Evolutionary conservation across 768 basidiomycete species (phyloP).

Genomic region (Leccinum boreale): DNA sequence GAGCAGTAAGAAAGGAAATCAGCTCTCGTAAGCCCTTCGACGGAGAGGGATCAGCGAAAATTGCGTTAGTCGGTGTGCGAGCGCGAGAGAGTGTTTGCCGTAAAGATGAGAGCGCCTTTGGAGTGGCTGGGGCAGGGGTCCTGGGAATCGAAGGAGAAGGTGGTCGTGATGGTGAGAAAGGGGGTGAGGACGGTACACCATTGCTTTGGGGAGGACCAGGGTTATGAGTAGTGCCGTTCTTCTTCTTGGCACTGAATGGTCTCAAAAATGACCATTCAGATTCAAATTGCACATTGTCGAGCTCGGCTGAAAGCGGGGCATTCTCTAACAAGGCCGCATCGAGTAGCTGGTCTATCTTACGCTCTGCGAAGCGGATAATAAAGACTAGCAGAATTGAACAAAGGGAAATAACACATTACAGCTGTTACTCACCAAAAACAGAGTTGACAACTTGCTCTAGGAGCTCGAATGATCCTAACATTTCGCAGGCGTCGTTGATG

Average conservation of each 20-base stretch:
- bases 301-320: constrained; percentile 70
- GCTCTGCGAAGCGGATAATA: constrained; percentile 89
- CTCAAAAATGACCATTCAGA: constrained; percentile 92
- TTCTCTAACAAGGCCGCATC: constrained; percentile 83
- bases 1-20: constrained; percentile 76
- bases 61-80: constrained; percentile 47
- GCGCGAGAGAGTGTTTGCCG: constrained; percentile 59
- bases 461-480: constrained; percentile 78
- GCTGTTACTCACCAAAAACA: constrained; percentile 68
- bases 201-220: constrained; percentile 33
- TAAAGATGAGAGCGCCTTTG: constrained; percentile 63
- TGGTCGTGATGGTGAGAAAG: constrained; percentile 46
- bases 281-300: constrained; percentile 87
- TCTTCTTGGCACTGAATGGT: constrained; percentile 67
- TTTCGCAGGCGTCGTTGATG: constrained; percentile 75
- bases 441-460: constrained; percentile 93
- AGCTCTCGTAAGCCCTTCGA: constrained; percentile 52
- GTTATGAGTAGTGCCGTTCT: constrained; percentile 29
- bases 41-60: constrained; percentile 46
- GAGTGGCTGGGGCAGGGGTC: constrained; percentile 43
- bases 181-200: constrained; percentile 44
- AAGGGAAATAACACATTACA: not conserved
- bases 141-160: constrained; percentile 49
- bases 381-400: constrained; percentile 58
- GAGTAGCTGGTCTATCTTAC: constrained; percentile 81